Percentiles rank a stretch among this genome's conserved stretches.
phyloP scores from a whole-genome alignment of 2,329 filamentous ascomycete species.

The Cladophialophora chaetospira region DNA sequence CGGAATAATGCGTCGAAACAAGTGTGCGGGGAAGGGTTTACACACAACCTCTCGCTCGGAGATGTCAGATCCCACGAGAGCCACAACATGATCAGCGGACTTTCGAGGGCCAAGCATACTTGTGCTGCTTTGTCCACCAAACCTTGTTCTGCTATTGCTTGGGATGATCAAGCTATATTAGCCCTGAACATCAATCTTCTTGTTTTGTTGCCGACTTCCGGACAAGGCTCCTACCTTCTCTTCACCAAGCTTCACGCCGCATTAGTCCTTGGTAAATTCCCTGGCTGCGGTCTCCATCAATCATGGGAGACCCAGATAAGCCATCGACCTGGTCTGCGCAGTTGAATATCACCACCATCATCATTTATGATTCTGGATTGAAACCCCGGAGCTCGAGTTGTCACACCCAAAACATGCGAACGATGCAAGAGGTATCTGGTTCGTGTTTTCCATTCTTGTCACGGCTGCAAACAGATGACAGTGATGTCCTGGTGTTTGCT shows the following conservation, averaged over 20 bases:
- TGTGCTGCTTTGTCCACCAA: not conserved
- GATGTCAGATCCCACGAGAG: not conserved
- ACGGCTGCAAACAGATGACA: too few species aligned
- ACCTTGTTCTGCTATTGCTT: not conserved
- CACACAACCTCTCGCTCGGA: not conserved
- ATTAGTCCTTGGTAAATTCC: not conserved
- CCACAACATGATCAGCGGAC: not conserved
- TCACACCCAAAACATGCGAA: too few species aligned
- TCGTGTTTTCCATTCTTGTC: too few species aligned
- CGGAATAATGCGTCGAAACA: conserved; percentile 4
- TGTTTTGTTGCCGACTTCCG: not conserved
- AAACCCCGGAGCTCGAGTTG: too few species aligned
- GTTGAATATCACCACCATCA: too few species aligned
- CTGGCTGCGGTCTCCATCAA: not conserved
- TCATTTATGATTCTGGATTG: too few species aligned
- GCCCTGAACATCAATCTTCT: not conserved
- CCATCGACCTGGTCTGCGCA: too few species aligned
- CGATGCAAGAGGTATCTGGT: too few species aligned
- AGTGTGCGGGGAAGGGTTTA: conserved; percentile 10
- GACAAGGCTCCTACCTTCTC: too few species aligned
- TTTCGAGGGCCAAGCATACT: not conserved
- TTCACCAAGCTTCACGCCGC: not conserved
- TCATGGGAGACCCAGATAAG: too few species aligned
- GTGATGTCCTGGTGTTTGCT: too few species aligned
- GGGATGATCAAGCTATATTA: not conserved